Evolutionary conservation across 108 stramenopile genomes (phyloP).

Genomic region (Poteriospumella lacustris): DNA sequence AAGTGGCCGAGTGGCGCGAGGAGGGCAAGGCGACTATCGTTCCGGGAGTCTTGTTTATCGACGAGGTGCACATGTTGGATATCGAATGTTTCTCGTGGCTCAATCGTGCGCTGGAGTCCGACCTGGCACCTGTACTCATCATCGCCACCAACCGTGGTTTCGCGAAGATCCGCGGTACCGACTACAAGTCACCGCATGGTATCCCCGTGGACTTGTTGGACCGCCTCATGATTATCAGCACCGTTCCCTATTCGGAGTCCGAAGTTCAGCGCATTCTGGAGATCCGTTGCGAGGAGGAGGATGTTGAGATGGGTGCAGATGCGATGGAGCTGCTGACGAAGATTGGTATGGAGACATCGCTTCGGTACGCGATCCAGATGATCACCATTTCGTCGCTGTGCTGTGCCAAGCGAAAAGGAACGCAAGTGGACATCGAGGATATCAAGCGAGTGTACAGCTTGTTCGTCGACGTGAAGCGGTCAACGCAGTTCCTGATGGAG

Average conservation of each 20-base stretch:
- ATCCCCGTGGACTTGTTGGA: constrained; percentile 93
- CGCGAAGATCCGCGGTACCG: constrained; percentile 81
- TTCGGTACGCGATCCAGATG: constrained; percentile 98
- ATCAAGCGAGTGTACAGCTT: constrained; percentile 79
- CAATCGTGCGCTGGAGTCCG: constrained; percentile 76
- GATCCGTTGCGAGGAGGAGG: constrained; percentile 81
- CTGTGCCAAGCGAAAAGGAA: constrained; percentile 77
- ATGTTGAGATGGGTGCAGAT: constrained; percentile 91
- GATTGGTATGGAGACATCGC: constrained; percentile 87
- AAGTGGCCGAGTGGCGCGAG: constrained; percentile 93
- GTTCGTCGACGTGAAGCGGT: constrained; percentile 94
- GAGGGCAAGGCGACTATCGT: constrained; percentile 94
- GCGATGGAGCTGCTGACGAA: constrained; percentile 89
- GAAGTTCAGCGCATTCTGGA: constrained; percentile 66
- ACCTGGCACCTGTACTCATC: constrained; percentile 81
- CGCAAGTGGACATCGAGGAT: constrained; percentile 75
- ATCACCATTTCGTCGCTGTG: constrained; percentile 82
- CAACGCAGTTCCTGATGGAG: constrained; percentile 96
- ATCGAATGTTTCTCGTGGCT: constrained; percentile 92
- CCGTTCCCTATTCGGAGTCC: constrained; percentile 73
- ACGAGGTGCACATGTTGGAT: constrained; percentile 97
- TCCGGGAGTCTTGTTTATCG: constrained; percentile 97
- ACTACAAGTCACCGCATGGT: constrained; percentile 91
- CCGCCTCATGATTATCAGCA: constrained; percentile 91
- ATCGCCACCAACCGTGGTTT: constrained; percentile 88